Conservation (phyloP, 2,329 filamentous ascomycete genomes). For the Myriosclerotinia scirpicola region DNA sequence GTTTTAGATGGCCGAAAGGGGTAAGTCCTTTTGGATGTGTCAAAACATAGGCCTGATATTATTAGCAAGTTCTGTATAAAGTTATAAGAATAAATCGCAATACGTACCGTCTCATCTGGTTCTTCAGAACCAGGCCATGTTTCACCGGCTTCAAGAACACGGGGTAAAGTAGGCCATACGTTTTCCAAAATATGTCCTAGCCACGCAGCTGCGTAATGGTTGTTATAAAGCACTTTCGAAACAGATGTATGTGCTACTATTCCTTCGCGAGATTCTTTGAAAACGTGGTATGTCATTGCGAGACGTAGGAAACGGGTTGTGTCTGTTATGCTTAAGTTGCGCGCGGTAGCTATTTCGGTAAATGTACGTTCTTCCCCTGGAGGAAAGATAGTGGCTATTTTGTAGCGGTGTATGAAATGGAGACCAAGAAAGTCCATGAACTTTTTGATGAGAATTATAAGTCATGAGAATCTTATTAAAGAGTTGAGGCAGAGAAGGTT, state of each 20-base stretch:
- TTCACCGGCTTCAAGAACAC: neutral
- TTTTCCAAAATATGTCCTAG: neutral
- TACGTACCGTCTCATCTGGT: neutral
- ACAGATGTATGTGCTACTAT: neutral
- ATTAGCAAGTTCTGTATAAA: neutral
- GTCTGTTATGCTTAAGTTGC: neutral
- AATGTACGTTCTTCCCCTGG: neutral
- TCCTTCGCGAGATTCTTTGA: neutral
- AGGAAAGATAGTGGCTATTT: neutral
- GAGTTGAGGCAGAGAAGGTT: neutral
- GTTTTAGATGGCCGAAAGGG: neutral
- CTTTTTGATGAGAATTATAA: neutral
- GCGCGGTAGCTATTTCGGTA: neutral
- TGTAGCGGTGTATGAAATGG: neutral
- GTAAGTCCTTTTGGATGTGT: neutral
- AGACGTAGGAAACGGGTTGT: too few species aligned
- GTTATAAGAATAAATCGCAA: too few species aligned
- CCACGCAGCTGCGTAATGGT: neutral
- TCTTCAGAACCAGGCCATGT: constrained; percentile 7
- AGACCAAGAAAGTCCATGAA: neutral
- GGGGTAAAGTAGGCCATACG: neutral
- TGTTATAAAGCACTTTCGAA: neutral
- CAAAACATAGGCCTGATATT: neutral
- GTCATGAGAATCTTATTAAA: too few species aligned
- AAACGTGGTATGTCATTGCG: too few species aligned